Percentiles rank a stretch among this genome's conserved stretches.
phyloP scores from a whole-genome alignment of 2,329 filamentous ascomycete species.

The Xylariaceae sp. region DNA sequence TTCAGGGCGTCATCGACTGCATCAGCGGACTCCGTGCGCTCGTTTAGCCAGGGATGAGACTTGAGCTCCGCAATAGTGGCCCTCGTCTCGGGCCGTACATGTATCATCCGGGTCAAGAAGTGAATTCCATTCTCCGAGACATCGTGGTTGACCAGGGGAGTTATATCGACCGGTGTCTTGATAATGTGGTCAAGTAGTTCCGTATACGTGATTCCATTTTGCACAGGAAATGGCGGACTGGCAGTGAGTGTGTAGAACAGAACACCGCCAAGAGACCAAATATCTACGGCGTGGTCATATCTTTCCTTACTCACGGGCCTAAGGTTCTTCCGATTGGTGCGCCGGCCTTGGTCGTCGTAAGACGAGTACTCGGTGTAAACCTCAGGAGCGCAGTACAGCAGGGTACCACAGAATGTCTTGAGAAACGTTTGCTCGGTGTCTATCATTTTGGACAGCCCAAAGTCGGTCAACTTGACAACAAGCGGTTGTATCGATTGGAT shows the following conservation, averaged over 20 bases:
- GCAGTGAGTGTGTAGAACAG: slow-evolving; percentile 80
- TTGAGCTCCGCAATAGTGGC: slow-evolving; percentile 68
- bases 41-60: slow-evolving; percentile 66
- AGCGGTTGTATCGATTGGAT: slow-evolving; percentile 69
- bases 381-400: slow-evolving; percentile 93
- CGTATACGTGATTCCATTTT: slow-evolving; percentile 67
- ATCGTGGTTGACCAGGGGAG: slow-evolving; percentile 51
- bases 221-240: slow-evolving; percentile 74
- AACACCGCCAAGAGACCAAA: slow-evolving; percentile 94
- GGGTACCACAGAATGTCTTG: slow-evolving; percentile 91
- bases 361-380: slow-evolving; percentile 74
- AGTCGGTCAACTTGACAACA: slow-evolving; percentile 87
- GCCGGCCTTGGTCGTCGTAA: slow-evolving; percentile 65
- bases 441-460: slow-evolving; percentile 92
- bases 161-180: slow-evolving; percentile 63
- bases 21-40: no score
- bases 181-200: slow-evolving; percentile 84
- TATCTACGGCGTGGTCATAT: slow-evolving; percentile 88
- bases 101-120: slow-evolving; percentile 73
- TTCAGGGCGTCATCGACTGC: slow-evolving; percentile 58
- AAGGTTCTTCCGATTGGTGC: slow-evolving; percentile 57
- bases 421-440: slow-evolving; percentile 86
- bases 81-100: slow-evolving; percentile 70
- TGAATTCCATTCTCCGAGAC: slow-evolving; percentile 66
- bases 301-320: slow-evolving; percentile 52